phyloP scores from a whole-genome alignment of 2,329 filamentous ascomycete species.

The Pseudogymnoascus sp. region DNA sequence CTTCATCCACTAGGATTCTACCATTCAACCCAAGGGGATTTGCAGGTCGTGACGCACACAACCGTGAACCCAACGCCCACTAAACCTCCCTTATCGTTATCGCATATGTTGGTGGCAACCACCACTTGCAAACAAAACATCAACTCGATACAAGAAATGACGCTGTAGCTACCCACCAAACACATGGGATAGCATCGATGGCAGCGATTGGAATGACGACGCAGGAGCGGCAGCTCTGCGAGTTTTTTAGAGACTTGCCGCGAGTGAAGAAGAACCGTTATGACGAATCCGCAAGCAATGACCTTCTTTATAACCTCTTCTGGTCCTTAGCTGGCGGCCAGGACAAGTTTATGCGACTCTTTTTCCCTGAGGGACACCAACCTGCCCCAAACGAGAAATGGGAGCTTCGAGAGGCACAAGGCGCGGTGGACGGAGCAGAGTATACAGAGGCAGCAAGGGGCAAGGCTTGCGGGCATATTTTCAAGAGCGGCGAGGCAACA shows the following conservation, averaged over 20 bases:
- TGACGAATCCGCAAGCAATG: constrained; percentile 58
- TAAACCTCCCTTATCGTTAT: constrained; percentile 2
- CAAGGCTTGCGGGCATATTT: constrained; percentile 94
- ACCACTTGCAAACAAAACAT: not conserved
- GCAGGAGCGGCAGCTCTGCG: constrained; percentile 75
- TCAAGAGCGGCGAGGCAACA: constrained; percentile 86
- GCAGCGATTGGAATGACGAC: constrained; percentile 47
- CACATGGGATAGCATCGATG: constrained; percentile 9
- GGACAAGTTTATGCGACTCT: constrained; percentile 63
- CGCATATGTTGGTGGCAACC: constrained; percentile 3
- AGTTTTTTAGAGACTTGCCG: constrained; percentile 73
- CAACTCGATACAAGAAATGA: not conserved
- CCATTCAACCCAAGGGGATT: not conserved
- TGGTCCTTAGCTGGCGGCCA: constrained; percentile 74
- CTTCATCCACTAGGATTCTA: not conserved
- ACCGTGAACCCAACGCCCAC: not conserved
- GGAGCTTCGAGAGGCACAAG: constrained; percentile 81
- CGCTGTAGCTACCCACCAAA: not conserved
- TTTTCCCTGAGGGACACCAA: constrained; percentile 69
- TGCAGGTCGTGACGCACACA: constrained; percentile 7
- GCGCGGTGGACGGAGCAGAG: constrained; percentile 86
- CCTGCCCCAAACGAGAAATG: constrained; percentile 53
- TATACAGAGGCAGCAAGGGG: constrained; percentile 88
- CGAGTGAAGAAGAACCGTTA: constrained; percentile 68
- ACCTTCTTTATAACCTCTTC: constrained; percentile 76